phyloP scores from a whole-genome alignment of 148 eudicot genomes.

The Rhododendron mucronatum region DNA sequence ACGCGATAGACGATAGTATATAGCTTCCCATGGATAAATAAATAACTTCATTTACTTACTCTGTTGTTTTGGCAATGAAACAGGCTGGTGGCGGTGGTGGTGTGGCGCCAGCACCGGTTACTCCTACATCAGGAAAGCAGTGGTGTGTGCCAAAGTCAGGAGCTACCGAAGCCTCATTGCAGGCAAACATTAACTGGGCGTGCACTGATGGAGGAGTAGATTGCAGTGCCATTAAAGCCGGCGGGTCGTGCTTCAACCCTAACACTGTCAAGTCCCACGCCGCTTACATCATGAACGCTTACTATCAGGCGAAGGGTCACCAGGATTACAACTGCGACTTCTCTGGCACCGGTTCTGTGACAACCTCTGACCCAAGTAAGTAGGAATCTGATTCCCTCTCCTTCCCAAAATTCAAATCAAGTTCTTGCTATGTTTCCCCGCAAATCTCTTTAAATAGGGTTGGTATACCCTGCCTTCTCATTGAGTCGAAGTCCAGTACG shows the following conservation, averaged over 20 bases:
- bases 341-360: slow-evolving; percentile 20
- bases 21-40: not conserved
- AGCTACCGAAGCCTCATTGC: slow-evolving; percentile 24
- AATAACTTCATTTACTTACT: not conserved
- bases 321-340: slow-evolving; percentile 36
- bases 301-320: slow-evolving; percentile 35
- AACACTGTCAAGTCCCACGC: slow-evolving; percentile 40
- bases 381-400: not conserved
- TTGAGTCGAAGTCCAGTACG: no score
- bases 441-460: not conserved
- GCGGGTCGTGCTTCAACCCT: slow-evolving; percentile 39
- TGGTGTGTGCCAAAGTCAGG: slow-evolving; percentile 40
- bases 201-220: slow-evolving; percentile 34
- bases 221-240: slow-evolving; percentile 34
- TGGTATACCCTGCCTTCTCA: no score
- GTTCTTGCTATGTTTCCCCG: not conserved
- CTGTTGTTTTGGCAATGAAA: not conserved
- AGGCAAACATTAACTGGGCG: slow-evolving; percentile 29
- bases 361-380: slow-evolving; percentile 42
- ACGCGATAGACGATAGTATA: not conserved
- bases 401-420: no score
- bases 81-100: not conserved
- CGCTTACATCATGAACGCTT: slow-evolving; percentile 36
- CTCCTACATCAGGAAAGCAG: slow-evolving; percentile 13
- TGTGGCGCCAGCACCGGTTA: not conserved